A percentile compares a stretch with the other conserved stretches of the same genome.
Evolutionary conservation across 371 early-diverging fungal species (phyloP).

Genomic region (Dichotomocladium elegans): DNA sequence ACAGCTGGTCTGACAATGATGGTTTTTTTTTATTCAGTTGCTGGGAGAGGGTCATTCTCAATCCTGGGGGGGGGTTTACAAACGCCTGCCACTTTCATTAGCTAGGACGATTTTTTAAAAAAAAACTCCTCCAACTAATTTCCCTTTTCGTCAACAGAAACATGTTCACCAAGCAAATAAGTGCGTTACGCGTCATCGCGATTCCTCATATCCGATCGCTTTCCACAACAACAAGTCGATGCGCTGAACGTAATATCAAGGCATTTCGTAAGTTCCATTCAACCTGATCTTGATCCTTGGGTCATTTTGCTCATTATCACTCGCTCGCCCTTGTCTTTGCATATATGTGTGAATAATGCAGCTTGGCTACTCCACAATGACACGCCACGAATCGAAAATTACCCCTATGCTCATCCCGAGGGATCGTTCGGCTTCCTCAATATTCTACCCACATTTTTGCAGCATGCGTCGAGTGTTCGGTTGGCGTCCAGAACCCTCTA

Average conservation of each 20-base stretch:
- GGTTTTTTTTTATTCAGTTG: too few species aligned
- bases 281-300: neutral
- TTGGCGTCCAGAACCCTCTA: slow-evolving; percentile 45
- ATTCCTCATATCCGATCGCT: neutral
- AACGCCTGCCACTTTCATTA: too few species aligned
- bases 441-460: slow-evolving; percentile 39
- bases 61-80: too few species aligned
- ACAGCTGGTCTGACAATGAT: too few species aligned
- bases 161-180: neutral
- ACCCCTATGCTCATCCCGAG: slow-evolving; percentile 47
- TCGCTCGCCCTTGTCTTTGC: too few species aligned
- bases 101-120: too few species aligned
- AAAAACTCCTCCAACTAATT: too few species aligned
- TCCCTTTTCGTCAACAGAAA: neutral
- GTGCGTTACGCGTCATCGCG: neutral
- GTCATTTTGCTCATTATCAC: neutral
- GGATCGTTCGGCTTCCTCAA: slow-evolving; percentile 38
- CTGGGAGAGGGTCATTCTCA: too few species aligned
- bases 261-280: slow-evolving; percentile 7
- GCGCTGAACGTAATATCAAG: neutral
- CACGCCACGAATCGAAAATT: slow-evolving; percentile 44
- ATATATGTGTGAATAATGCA: slow-evolving; percentile 7
- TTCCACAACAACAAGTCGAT: neutral
- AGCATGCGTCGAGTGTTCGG: slow-evolving; percentile 43
- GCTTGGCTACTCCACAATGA: slow-evolving; percentile 49